Base-by-base conservation (phyloP, 306 rosid genomes). In the Cucumis sativus region DNA sequence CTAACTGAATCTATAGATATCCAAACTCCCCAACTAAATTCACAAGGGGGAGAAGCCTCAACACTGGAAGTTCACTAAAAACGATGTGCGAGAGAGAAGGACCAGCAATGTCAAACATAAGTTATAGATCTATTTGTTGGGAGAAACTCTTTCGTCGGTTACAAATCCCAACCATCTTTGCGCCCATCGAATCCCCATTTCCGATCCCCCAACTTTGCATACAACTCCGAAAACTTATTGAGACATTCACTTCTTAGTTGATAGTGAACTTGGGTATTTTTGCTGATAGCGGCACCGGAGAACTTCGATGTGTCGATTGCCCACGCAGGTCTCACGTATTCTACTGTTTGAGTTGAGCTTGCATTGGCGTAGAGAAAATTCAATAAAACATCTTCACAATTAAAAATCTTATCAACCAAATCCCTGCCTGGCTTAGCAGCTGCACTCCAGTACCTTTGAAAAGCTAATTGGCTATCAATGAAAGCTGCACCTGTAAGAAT, bases 401-500 rank as follows among this genome's bases (percentile, higher is more conserved):
- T 96, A 41, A 96, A 96, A 5, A 6, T 56, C 80, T 83, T 85
- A 80, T 92, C 90, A 25, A 96, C 99, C 49, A 86, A 6, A 69
- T 89, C 97, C 82, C 99, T 87, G 30, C 93, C 99, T 82, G 79
- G 78, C 78, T 80, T 80, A 4, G 98, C 96, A 80, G 83, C 85
- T 77, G 85, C 86, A 35, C 96, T 73, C 99, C 99, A 92, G 54
- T 96, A 96, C 83, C 90, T 91, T 84, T 80, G 39, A 71, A 96
- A 96, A 81, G 99, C 98, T 33, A 78, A 64, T 78, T 88, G 84
- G 54, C 88, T 64, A 76, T 96, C 99, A 5, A 96, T 82, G 49
- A 96, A 96, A 47, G 99, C 99, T 33, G 99, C 99, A 37, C 99
- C 99, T 0, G 99, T 96, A 62, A 96, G 99, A 78, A 96, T 88